A percentile compares a stretch with the other conserved stretches of the same genome.
Conservation (phyloP, 2,329 filamentous ascomycete species). For the Orbilia quercus region DNA sequence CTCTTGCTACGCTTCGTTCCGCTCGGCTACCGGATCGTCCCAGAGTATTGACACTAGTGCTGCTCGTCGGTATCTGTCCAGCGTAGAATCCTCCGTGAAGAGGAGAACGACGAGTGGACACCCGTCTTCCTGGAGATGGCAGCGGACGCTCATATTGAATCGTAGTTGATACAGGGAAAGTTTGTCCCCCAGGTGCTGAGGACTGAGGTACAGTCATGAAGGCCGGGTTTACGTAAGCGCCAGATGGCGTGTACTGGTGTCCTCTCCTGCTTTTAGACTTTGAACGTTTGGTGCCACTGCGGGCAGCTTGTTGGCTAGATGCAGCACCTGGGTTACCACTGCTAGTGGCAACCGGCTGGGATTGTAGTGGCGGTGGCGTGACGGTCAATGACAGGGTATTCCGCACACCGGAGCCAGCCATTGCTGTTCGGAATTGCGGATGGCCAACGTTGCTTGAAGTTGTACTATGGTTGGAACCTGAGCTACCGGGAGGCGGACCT, state of each 20-base stretch:
- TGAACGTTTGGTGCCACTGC: conserved; percentile 17
- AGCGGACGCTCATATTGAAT: conserved; percentile 24
- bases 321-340: conserved; percentile 5
- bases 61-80: conserved; percentile 31
- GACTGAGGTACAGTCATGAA: conserved; percentile 38
- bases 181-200: conserved; percentile 3
- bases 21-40: conserved; percentile 54
- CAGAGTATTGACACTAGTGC: conserved; percentile 51
- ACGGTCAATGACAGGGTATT: conserved; percentile 44
- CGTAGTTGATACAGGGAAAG: conserved; percentile 12
- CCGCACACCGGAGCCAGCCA: conserved; percentile 15
- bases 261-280: conserved; percentile 30
- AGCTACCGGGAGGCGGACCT: conserved; percentile 48
- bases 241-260: conserved; percentile 14
- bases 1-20: conserved; percentile 58
- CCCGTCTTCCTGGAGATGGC: conserved; percentile 45
- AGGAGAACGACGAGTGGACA: conserved; percentile 40
- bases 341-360: conserved; percentile 32
- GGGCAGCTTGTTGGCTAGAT: conserved; percentile 7
- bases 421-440: conserved; percentile 50
- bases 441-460: conserved; percentile 24
- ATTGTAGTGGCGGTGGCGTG: conserved; percentile 30
- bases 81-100: conserved; percentile 47
- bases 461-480: conserved; percentile 40
- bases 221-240: conserved; percentile 39